A percentile compares a stretch with the other conserved stretches of the same genome.
phyloP scores from a whole-genome alignment of 2,329 filamentous ascomycete species.

The Fusarium robinianum region DNA sequence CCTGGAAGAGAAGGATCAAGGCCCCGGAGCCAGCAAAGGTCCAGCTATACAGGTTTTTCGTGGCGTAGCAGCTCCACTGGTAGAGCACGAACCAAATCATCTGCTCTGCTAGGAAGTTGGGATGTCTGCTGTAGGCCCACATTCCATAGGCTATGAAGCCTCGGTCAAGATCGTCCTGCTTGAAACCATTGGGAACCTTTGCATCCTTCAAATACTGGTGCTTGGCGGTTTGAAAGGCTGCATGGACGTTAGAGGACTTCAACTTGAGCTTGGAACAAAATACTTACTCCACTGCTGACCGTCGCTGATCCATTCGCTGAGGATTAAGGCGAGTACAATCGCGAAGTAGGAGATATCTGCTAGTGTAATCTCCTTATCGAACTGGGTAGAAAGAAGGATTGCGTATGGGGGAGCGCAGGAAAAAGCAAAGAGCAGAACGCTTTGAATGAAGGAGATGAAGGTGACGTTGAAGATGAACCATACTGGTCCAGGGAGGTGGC shows the following conservation, averaged over 20 bases:
- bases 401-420: constrained; percentile 79
- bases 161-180: constrained; percentile 78
- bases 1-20: constrained; percentile 84
- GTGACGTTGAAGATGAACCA: constrained; percentile 86
- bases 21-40: constrained; percentile 69
- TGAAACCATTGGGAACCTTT: constrained; percentile 68
- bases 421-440: constrained; percentile 78
- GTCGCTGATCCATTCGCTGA: constrained; percentile 81
- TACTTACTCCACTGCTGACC: constrained; percentile 84
- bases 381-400: constrained; percentile 72
- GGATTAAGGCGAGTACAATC: constrained; percentile 54
- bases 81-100: constrained; percentile 87
- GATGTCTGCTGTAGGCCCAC: constrained; percentile 87
- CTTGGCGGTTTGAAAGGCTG: constrained; percentile 83
- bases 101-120: constrained; percentile 94
- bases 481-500: constrained; percentile 61
- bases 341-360: constrained; percentile 55
- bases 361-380: constrained; percentile 55
- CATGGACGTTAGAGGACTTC: constrained; percentile 6
- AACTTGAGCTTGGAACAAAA: neutral
- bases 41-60: constrained; percentile 77
- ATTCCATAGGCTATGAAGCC: constrained; percentile 86
- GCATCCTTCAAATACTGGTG: constrained; percentile 72
- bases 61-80: constrained; percentile 81
- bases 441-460: constrained; percentile 88